Percentiles rank a stretch among this genome's conserved stretches.
These are phyloP conservation scores for Dioscorea cayenensis DNA, from an alignment of 116 monocot species.

Conservation along the genomic window DNA sequence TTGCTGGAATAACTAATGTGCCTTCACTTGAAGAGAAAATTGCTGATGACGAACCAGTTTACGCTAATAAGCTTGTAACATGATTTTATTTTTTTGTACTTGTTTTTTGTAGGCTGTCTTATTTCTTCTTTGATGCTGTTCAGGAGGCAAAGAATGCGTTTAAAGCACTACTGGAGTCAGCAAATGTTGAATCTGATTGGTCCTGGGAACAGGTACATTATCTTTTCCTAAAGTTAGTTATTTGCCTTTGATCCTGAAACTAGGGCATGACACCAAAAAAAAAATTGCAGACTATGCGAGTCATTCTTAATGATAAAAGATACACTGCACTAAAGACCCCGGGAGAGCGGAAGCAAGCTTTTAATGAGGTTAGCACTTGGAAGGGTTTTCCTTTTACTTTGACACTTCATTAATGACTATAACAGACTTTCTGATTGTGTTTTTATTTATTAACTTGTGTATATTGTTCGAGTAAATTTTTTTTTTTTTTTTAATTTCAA, in stretches of 20 bases:
- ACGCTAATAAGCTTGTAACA: slow-evolving; percentile 86
- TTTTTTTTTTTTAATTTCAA: background rate
- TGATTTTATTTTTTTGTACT: slow-evolving; percentile 1
- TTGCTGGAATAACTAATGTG: slow-evolving; percentile 59
- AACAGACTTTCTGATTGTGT: background rate
- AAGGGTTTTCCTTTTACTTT: background rate
- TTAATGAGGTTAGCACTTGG: slow-evolving; percentile 75
- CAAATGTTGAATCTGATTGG: slow-evolving; percentile 96
- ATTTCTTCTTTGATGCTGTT: slow-evolving; percentile 11
- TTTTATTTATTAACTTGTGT: too few relatives aligned
- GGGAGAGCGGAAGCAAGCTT: slow-evolving; percentile 97
- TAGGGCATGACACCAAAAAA: background rate
- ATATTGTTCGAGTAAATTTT: background rate
- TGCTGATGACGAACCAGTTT: slow-evolving; percentile 71
- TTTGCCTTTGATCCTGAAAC: background rate
- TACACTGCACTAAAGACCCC: slow-evolving; percentile 88
- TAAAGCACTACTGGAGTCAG: slow-evolving; percentile 80
- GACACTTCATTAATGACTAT: background rate
- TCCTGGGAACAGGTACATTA: slow-evolving; percentile 82
- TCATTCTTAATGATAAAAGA: slow-evolving; percentile 93
- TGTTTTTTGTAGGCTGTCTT: background rate
- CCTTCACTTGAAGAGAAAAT: slow-evolving; percentile 70
- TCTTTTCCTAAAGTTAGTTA: background rate
- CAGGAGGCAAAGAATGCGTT: slow-evolving; percentile 99
- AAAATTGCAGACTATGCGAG: slow-evolving; percentile 73